These are phyloP conservation scores for Prinsepia uniflora DNA, from an alignment of 306 rosid genomes.

Conservation along the genomic window DNA sequence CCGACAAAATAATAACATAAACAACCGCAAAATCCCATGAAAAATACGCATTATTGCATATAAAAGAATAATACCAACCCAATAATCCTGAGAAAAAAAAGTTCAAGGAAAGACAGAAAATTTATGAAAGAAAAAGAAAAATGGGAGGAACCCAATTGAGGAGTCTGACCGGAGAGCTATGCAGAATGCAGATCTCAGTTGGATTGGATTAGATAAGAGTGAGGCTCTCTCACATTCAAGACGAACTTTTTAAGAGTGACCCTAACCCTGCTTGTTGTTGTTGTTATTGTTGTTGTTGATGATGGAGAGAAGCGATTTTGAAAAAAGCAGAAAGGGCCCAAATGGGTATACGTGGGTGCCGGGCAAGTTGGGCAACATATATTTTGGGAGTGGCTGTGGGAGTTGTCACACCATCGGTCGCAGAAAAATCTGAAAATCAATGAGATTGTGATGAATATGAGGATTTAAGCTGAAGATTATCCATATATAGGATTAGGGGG, in stretches of 20 bases:
- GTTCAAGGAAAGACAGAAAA: neutral
- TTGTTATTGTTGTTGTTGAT: neutral
- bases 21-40: conserved; percentile 1
- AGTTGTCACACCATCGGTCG: conserved; percentile 25
- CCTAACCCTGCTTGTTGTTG: neutral
- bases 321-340: conserved; percentile 8
- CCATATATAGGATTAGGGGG: neutral
- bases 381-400: conserved; percentile 22
- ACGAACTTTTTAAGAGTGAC: neutral
- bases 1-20: conserved; percentile 8
- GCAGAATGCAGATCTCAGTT: conserved; percentile 28
- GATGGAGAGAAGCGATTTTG: neutral
- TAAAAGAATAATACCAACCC: neutral
- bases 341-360: conserved; percentile 12
- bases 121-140: neutral
- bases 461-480: neutral
- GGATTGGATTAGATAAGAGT: neutral
- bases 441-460: conserved; percentile 8
- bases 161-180: conserved; percentile 23
- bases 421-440: conserved; percentile 20
- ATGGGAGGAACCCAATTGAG: neutral
- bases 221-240: neutral
- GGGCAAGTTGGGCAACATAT: conserved; percentile 29
- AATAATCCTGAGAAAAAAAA: neutral
- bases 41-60: conserved; percentile 7